Evolutionary conservation across 2,329 filamentous ascomycete species (phyloP).

Genomic region (Sphaerulina populicola): DNA sequence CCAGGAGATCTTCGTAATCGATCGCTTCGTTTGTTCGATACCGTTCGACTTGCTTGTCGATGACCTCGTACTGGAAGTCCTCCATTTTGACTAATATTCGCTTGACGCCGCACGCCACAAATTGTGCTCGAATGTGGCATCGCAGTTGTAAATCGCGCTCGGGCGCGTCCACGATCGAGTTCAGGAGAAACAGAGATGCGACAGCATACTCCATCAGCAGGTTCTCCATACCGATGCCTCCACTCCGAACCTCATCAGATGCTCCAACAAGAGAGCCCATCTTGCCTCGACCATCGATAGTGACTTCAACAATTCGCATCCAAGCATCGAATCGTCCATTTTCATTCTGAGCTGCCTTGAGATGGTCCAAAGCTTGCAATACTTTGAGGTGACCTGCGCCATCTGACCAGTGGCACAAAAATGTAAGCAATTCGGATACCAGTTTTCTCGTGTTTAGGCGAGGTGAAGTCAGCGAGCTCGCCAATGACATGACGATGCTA

Average conservation of each 20-base stretch:
- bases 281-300: slow-evolving; percentile 91
- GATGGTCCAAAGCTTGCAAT: slow-evolving; percentile 81
- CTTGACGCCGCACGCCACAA: slow-evolving; percentile 91
- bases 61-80: slow-evolving; percentile 92
- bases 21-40: slow-evolving; percentile 93
- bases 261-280: slow-evolving; percentile 97
- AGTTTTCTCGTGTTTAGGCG: slow-evolving; percentile 86
- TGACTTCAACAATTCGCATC: slow-evolving; percentile 98
- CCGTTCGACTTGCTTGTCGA: slow-evolving; percentile 94
- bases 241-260: slow-evolving; percentile 89
- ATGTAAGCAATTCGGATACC: slow-evolving; percentile 92
- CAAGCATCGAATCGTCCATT: slow-evolving; percentile 95
- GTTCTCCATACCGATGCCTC: slow-evolving; percentile 97
- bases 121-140: slow-evolving; percentile 90
- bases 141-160: slow-evolving; percentile 82
- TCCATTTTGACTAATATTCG: slow-evolving; percentile 95
- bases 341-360: slow-evolving; percentile 80
- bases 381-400: slow-evolving; percentile 88
- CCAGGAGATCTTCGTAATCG: slow-evolving; percentile 95
- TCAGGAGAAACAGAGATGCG: slow-evolving; percentile 86
- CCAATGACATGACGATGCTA: slow-evolving; percentile 79
- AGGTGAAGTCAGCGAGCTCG: slow-evolving; percentile 77
- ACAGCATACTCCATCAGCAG: slow-evolving; percentile 98
- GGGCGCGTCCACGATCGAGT: slow-evolving; percentile 89
- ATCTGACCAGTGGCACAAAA: slow-evolving; percentile 87